These are phyloP conservation scores for Tetracentron sinense DNA, from an alignment of 164 flowering plant species.

Conservation along the genomic window DNA sequence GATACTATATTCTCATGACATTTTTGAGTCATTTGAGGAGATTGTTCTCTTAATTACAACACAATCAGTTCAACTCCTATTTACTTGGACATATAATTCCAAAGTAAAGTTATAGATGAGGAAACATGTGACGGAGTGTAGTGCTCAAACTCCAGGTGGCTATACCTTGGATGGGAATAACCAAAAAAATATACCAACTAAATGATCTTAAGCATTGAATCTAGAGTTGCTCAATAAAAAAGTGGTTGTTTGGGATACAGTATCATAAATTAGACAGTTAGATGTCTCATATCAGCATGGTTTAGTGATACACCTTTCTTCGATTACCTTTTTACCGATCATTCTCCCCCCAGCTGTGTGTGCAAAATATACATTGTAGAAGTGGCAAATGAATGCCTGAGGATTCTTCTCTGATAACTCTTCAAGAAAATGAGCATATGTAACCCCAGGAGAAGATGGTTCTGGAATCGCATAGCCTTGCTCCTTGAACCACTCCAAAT, in stretches of 20 bases:
- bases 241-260: too few species aligned
- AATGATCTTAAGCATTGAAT: too few species aligned
- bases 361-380: conserved; percentile 90
- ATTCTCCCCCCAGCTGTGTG: conserved; percentile 97
- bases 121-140: too few species aligned
- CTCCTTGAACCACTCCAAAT: conserved; percentile 91
- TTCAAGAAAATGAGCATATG: conserved; percentile 60
- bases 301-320: neutral
- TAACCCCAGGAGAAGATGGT: conserved; percentile 77
- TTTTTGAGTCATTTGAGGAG: too few species aligned
- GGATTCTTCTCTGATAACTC: conserved; percentile 84
- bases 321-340: conserved; percentile 83
- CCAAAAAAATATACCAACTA: neutral
- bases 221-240: too few species aligned
- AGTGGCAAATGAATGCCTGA: conserved; percentile 93
- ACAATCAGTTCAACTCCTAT: neutral
- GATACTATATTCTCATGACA: too few species aligned
- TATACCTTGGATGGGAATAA: too few species aligned
- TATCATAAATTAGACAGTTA: neutral
- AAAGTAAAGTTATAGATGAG: too few species aligned
- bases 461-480: conserved; percentile 85
- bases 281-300: neutral
- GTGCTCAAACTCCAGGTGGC: too few species aligned
- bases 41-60: too few species aligned
- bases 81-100: too few species aligned